Evolutionary conservation across 306 rosid species (phyloP), one percentile per base, ranked within the genome.

Genomic region (Rosa lucieae): DNA sequence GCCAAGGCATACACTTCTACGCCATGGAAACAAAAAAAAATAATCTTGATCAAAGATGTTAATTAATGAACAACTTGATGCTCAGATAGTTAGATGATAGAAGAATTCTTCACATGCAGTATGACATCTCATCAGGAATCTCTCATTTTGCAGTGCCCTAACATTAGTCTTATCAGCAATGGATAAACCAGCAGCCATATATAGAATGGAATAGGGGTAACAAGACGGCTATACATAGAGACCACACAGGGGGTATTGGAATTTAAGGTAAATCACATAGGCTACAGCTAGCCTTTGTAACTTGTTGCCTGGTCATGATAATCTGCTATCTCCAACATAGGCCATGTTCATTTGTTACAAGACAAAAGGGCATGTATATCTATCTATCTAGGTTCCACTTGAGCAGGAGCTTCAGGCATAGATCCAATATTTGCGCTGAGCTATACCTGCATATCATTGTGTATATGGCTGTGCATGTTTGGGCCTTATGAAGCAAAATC

Each of bases 221-320:
- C 3, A 21, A 59, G 37, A 21, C 23, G 66, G 37, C 35, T 21
- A 12, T 29, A 62, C 42, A 26, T 12, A 13, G 40, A 62, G 3
- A 29, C 32, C 63, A n/a, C 63, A 59, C 43, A 63, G 39, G 13
- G 3, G 43, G 42, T 14, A 6, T 65, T 6, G 72, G 49, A 15
- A 40, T 67, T 67, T 10, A 42, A 67, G 49, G 48, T 40, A 40
- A 40, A 42, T 3, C 40, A 40, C 49, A 40, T 39, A 40, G 32
- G 12, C 17, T 67, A 20, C 72, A 67, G 26, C 29, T 67, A 35
- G 70, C 70, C 5, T 14, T 37, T 35, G 70, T 35, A 65, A 37
- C n/a, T 67, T 37, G 26, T 42, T 67, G 49, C 72, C 49, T 67
- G 23, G 71, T 42, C 48, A 65, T 35, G 70, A 65, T 65, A 21